These are phyloP conservation scores for Rhizopogon sp. DNA, from an alignment of 768 basidiomycete genomes.

Conservation along the genomic window DNA sequence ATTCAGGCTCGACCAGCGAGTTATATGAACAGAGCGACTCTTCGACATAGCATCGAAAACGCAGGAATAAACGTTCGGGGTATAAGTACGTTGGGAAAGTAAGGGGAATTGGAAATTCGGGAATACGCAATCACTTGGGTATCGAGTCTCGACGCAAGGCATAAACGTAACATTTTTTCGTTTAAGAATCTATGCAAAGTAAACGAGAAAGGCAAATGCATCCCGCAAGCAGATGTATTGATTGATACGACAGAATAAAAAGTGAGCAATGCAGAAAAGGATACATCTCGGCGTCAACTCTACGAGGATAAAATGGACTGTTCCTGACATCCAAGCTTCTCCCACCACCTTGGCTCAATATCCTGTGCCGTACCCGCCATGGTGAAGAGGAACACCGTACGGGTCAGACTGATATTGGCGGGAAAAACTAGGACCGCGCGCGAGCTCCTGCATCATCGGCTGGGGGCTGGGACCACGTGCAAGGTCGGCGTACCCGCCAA, in stretches of 20 bases:
- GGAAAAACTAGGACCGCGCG: conserved; percentile 34
- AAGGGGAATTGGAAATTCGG: not conserved
- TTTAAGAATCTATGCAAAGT: not conserved
- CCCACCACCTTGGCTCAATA: conserved; percentile 7
- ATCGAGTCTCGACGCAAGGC: not conserved
- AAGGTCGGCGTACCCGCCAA: conserved; percentile 80
- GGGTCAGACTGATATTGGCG: conserved; percentile 45
- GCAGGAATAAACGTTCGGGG: not conserved
- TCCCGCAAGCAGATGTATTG: conserved; percentile 26
- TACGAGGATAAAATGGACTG: not conserved
- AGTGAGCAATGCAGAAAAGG: not conserved
- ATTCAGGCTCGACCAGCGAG: not conserved
- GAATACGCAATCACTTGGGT: not conserved
- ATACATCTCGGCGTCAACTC: not conserved
- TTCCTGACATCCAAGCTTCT: not conserved
- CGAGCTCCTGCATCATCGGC: conserved; percentile 45
- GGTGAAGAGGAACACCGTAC: conserved; percentile 57
- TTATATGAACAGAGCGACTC: not conserved
- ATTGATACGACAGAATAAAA: not conserved
- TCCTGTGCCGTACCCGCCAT: conserved; percentile 26
- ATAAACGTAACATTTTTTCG: conserved; percentile 4
- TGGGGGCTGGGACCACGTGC: conserved; percentile 69
- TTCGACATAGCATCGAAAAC: not conserved
- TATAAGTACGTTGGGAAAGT: not conserved
- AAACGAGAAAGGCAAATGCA: conserved; percentile 16